A percentile compares a stretch with the other conserved stretches of the same genome.
These are phyloP conservation scores for Cucurbita pepo DNA, from an alignment of 306 rosid species.

Conservation along the genomic window DNA sequence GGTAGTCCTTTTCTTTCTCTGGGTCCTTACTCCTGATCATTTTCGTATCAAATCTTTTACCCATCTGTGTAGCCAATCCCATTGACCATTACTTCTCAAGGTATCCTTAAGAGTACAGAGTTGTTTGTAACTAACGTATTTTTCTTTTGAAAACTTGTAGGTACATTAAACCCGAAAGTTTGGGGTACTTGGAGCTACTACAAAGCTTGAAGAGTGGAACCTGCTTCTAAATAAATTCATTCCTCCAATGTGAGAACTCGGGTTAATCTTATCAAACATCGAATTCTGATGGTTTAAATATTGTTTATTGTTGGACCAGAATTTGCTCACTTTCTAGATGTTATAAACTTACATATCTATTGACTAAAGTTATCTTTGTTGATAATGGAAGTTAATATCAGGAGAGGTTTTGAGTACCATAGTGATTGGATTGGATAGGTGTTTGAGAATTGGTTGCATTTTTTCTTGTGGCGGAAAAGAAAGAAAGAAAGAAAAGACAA, in stretches of 20 bases:
- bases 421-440: no score
- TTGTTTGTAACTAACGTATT: neutral
- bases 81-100: neutral
- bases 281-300: neutral
- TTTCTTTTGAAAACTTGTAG: constrained; percentile 19
- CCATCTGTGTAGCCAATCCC: neutral
- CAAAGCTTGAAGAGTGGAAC: constrained; percentile 53
- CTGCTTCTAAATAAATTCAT: constrained; percentile 20
- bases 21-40: neutral
- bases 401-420: no score
- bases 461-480: no score
- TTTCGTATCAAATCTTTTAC: neutral
- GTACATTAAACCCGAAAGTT: constrained; percentile 43
- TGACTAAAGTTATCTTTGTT: no score
- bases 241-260: neutral
- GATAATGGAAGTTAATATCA: no score
- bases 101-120: neutral
- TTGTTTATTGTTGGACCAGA: neutral
- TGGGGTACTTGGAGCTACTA: constrained; percentile 60
- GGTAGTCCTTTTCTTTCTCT: neutral
- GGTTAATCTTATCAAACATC: neutral
- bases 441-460: no score
- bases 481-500: no score
- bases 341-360: no score
- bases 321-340: neutral